phyloP scores from a whole-genome alignment of 164 flowering plant species.

The Vitis riparia region DNA sequence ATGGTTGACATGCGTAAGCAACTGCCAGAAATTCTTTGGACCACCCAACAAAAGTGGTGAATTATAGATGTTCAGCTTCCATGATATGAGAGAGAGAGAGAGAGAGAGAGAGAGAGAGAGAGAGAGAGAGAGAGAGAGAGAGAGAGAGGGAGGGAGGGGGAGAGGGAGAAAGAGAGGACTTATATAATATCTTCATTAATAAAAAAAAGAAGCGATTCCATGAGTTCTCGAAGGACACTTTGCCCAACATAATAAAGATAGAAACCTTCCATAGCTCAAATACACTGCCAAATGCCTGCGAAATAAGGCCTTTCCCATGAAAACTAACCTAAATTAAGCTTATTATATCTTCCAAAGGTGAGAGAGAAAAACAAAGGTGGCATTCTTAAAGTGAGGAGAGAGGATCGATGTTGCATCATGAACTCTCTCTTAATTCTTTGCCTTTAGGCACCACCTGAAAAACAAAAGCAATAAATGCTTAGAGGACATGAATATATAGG shows the following conservation, averaged over 20 bases:
- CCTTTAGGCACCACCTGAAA: constrained; percentile 13
- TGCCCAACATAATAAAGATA: neutral
- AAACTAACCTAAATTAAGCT: neutral
- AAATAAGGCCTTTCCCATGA: constrained; percentile 10
- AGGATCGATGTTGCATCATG: neutral
- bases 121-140: too few species aligned
- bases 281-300: constrained; percentile 2
- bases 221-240: constrained; percentile 1
- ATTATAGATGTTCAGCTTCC: constrained; percentile 5
- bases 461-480: neutral
- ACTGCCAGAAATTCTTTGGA: constrained; percentile 6
- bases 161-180: too few species aligned
- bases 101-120: neutral
- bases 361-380: neutral
- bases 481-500: neutral
- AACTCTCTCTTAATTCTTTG: neutral
- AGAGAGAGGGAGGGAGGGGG: too few species aligned
- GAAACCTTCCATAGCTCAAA: constrained; percentile 3
- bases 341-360: neutral
- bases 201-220: neutral
- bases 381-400: neutral
- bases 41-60: constrained; percentile 16
- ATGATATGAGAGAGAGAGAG: neutral
- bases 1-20: neutral
- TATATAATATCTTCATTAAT: neutral